Evolutionary conservation across 345 rosid species (phyloP).

Genomic region (Populus nigra): DNA sequence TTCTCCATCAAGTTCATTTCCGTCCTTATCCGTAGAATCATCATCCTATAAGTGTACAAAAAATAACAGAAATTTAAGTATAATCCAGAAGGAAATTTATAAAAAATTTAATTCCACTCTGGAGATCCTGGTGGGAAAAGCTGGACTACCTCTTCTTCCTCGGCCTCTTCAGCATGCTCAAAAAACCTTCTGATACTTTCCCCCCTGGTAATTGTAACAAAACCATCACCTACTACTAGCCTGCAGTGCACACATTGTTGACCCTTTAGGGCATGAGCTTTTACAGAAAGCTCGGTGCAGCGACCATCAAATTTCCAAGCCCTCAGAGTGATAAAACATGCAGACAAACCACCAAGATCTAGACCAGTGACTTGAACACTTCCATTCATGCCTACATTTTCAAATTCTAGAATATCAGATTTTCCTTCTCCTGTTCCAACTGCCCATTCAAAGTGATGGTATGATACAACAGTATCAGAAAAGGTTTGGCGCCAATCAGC

Average conservation of each 20-base stretch:
- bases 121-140: not conserved
- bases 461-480: conserved; percentile 64
- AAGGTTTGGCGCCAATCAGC: conserved; percentile 84
- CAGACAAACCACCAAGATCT: conserved; percentile 54
- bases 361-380: conserved; percentile 66
- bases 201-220: conserved; percentile 76
- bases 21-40: conserved; percentile 89
- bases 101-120: not conserved
- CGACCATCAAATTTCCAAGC: conserved; percentile 85
- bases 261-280: conserved; percentile 84
- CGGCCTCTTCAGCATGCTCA: conserved; percentile 95
- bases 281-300: conserved; percentile 71
- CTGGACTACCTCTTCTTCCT: conserved; percentile 90
- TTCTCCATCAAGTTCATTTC: conserved; percentile 94
- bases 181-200: conserved; percentile 78
- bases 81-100: not conserved
- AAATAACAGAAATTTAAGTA: not conserved
- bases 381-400: conserved; percentile 66
- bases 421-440: conserved; percentile 88
- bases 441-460: conserved; percentile 95
- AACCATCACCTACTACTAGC: conserved; percentile 93
- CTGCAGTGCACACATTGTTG: conserved; percentile 87
- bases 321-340: conserved; percentile 82
- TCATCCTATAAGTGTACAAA: conserved; percentile 63
- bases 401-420: conserved; percentile 80